Base-by-base conservation (phyloP, 345 rosid species). In the Ceriops decandra region DNA sequence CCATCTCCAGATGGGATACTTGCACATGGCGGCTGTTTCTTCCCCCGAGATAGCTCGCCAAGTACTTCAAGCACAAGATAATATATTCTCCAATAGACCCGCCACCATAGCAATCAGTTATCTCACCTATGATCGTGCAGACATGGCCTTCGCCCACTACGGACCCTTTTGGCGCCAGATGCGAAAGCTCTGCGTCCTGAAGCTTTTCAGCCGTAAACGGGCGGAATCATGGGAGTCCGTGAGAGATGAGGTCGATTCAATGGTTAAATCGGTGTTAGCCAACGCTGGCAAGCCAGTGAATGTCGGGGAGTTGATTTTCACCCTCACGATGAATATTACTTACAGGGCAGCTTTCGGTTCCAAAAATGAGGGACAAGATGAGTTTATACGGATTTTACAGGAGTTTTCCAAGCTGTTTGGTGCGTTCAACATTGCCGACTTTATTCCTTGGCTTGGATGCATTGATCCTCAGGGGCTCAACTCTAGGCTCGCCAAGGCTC, bases 161-260 rank as follows among this genome's bases (percentile, higher is more conserved):
- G 99, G 99, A 0, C 98, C 99, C 0, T 92, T 90, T 56, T 92
- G 99, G 99, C 76, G 99, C 32, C 98, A 92, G 84, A 92, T 92
- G 99, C 77, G 99, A 1, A 95, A 95, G 81, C 84, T 92, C 3
- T 87, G 96, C 52, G 98, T 90, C 61, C 84, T 92, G 87, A 88
- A 85, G 82, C 80, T 92, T 16, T 95, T 95, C 70, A 95, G 99
- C 74, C 89, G 99, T 9, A 92, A 87, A 74, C 47, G 99, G 60
- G 97, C 90, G 0, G 99, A 90, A 77, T 95, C 99, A 0, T 95
- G 98, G 99, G 88, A 81, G 15, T 92, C 99, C 0, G 96, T 95
- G 5, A 71, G 97, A 1, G 95, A 95, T 5, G 99, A 95, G 80
- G 97, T 95, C 1, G 91, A 88, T 21, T 60, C 47, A 7, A 74